phyloP scores from a whole-genome alignment of 768 basidiomycete genomes.

The Tylopilus felleus region DNA sequence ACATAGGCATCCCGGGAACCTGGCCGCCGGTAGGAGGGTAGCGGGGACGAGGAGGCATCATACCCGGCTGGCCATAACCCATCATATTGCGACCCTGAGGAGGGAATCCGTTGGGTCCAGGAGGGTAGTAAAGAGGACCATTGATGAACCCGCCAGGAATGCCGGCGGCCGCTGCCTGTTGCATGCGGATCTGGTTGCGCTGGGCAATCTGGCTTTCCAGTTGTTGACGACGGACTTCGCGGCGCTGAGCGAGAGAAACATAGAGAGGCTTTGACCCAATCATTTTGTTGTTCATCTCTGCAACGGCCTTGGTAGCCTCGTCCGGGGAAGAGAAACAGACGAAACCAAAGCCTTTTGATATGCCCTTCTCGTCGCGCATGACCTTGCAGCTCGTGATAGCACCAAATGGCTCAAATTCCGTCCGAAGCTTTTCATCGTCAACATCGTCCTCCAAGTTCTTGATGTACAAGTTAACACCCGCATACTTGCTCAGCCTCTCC shows the following conservation, averaged over 20 bases:
- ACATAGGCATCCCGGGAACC: conserved; percentile 74
- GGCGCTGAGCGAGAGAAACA: conserved; percentile 97
- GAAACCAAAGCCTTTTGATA: conserved; percentile 96
- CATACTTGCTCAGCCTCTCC: conserved; percentile 97
- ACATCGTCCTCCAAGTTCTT: conserved; percentile 99
- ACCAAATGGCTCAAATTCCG: conserved; percentile 96
- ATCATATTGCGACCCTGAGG: conserved; percentile 62
- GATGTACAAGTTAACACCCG: conserved; percentile 98
- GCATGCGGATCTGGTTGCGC: conserved; percentile 92
- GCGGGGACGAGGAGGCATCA: conserved; percentile 86
- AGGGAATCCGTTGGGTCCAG: conserved; percentile 73
- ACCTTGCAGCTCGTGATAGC: conserved; percentile 98
- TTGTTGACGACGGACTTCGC: conserved; percentile 96
- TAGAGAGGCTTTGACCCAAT: conserved; percentile 98
- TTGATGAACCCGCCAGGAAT: conserved; percentile 56
- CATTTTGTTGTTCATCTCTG: conserved; percentile 99
- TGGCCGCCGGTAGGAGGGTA: conserved; percentile 69
- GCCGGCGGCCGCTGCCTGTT: conserved; percentile 85
- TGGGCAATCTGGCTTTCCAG: conserved; percentile 98
- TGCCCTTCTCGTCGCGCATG: conserved; percentile 95
- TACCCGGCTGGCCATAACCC: conserved; percentile 82
- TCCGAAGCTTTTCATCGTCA: conserved; percentile 94
- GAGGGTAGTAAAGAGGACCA: conserved; percentile 70
- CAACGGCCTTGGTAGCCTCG: conserved; percentile 98
- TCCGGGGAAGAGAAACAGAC: conserved; percentile 99